Conservation (phyloP, 2,329 filamentous ascomycete genomes). For the Paecilomyces dactylethromorphus region DNA sequence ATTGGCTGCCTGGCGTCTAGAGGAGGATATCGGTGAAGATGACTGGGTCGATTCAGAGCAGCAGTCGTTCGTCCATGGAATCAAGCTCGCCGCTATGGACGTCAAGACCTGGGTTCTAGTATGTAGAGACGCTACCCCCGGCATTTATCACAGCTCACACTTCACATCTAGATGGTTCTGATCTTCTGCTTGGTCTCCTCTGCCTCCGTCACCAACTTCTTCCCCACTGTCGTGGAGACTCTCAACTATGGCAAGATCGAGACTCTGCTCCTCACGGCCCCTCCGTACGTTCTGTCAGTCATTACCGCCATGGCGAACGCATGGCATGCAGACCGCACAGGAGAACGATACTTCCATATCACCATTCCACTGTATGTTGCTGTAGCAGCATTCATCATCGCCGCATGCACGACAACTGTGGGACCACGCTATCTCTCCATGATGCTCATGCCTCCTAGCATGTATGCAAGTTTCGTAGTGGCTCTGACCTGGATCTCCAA, state of each 20-base stretch:
- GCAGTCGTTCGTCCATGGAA: conserved; percentile 45
- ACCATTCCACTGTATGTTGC: conserved; percentile 55
- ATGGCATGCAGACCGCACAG: conserved; percentile 64
- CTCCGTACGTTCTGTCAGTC: conserved; percentile 56
- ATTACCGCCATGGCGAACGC: conserved; percentile 60
- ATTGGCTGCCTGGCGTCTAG: conserved; percentile 55
- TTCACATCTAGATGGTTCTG: conserved; percentile 40
- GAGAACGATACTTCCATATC: conserved; percentile 66
- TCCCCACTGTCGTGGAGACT: conserved; percentile 63
- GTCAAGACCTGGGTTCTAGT: conserved; percentile 56
- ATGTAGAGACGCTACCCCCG: conserved; percentile 9
- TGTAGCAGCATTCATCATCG: conserved; percentile 60
- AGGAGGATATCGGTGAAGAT: conserved; percentile 59
- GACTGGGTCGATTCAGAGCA: conserved; percentile 54
- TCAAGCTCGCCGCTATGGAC: conserved; percentile 52
- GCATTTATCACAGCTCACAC: background rate
- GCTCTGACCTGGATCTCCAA: conserved; percentile 69
- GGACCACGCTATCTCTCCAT: conserved; percentile 63
- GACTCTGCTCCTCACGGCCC: conserved; percentile 58
- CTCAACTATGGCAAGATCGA: conserved; percentile 56
- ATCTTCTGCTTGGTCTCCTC: conserved; percentile 53
- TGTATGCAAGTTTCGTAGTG: conserved; percentile 63
- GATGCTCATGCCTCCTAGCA: conserved; percentile 62
- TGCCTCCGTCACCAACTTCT: conserved; percentile 61
- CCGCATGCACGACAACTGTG: conserved; percentile 53